These are phyloP conservation scores for Euphrasia arctica DNA, from an alignment of 305 asterid species.

Conservation along the genomic window DNA sequence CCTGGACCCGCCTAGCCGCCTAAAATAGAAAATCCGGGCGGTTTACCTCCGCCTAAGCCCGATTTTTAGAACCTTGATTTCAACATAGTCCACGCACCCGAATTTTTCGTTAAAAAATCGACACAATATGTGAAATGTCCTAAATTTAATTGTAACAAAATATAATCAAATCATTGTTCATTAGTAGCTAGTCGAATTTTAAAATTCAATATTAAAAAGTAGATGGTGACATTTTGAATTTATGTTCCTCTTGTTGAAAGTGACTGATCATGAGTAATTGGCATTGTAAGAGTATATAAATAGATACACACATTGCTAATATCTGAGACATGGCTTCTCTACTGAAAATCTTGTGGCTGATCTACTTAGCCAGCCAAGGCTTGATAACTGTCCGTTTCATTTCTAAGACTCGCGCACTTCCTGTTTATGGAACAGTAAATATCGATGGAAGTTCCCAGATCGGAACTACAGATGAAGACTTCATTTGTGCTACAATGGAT, in stretches of 20 bases:
- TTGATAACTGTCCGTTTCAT: conserved; percentile 23
- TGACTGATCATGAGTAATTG: not conserved
- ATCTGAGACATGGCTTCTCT: conserved; percentile 36
- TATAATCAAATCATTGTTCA: not conserved
- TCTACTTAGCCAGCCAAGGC: conserved; percentile 42
- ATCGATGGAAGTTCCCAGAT: conserved; percentile 45
- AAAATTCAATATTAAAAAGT: no score
- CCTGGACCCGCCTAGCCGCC: no score
- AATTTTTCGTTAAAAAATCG: no score
- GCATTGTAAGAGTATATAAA: conserved; percentile 9
- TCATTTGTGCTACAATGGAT: conserved; percentile 80
- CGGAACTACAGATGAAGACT: conserved; percentile 50
- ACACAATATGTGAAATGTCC: no score
- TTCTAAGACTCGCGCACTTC: conserved; percentile 25
- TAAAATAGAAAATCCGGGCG: no score
- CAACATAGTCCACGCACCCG: no score
- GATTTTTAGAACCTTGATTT: no score
- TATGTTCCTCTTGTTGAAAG: not conserved
- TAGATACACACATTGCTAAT: conserved; percentile 22
- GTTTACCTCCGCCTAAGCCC: no score
- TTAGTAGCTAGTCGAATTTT: no score
- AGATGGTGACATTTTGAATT: no score
- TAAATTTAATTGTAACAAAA: no score
- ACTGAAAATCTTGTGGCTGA: conserved; percentile 29
- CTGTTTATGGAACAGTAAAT: conserved; percentile 40